These are phyloP conservation scores for Neospora caninum DNA, from an alignment of 169 alveolate genomes.

Conservation along the genomic window DNA sequence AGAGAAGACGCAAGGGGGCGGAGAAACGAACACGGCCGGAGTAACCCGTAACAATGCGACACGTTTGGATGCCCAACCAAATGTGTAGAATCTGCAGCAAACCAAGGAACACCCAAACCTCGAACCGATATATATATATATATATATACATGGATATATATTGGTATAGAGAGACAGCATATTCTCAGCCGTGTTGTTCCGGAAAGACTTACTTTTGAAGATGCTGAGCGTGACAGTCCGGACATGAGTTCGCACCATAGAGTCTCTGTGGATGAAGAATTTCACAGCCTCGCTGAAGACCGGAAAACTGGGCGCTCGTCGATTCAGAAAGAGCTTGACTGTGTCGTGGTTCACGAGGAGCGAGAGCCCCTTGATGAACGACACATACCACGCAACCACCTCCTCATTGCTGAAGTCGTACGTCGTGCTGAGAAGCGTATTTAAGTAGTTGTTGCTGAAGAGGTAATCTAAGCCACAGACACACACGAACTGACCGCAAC, in stretches of 20 bases:
- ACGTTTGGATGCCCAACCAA: too few relatives aligned
- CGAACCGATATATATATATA: too few relatives aligned
- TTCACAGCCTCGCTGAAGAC: slow-evolving; percentile 63
- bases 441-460: slow-evolving; percentile 67
- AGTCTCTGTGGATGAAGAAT: slow-evolving; percentile 64
- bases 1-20: too few relatives aligned
- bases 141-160: too few relatives aligned
- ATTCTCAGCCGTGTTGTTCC: too few relatives aligned
- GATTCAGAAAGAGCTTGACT: slow-evolving; percentile 61
- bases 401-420: slow-evolving; percentile 68
- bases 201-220: slow-evolving; percentile 43
- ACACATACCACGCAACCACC: slow-evolving; percentile 63
- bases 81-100: too few relatives aligned
- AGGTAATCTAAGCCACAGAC: slow-evolving; percentile 49
- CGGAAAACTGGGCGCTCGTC: slow-evolving; percentile 64
- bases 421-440: slow-evolving; percentile 42
- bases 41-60: too few relatives aligned
- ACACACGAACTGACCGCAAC: not conserved
- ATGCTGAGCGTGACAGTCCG: slow-evolving; percentile 64
- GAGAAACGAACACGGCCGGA: too few relatives aligned
- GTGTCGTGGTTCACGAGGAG: slow-evolving; percentile 59
- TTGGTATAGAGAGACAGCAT: too few relatives aligned
- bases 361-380: slow-evolving; percentile 67
- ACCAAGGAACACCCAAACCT: too few relatives aligned
- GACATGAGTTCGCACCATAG: slow-evolving; percentile 69